Base-by-base conservation (phyloP, 2,329 filamentous ascomycete genomes). In the Coleophoma crateriformis region DNA sequence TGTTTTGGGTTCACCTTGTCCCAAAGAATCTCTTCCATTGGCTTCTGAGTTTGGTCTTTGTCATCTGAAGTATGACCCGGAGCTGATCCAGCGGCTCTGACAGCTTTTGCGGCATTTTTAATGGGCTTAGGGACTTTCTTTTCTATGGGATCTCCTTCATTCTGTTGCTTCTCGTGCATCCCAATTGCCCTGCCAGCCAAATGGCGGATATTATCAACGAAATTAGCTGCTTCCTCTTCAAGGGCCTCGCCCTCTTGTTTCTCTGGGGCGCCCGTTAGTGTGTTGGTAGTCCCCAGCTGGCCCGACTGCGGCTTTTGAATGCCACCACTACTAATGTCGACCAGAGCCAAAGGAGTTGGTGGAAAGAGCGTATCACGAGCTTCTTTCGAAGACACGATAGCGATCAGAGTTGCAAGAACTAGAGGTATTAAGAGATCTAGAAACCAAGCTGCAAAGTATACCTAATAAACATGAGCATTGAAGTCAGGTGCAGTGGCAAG, bases 221-320 rank as follows among this genome's bases (percentile, higher is more conserved):
- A 57, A 17, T 56, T 54, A 11, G 51, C 52, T 8, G 56, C 56
- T 47, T 58, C 56, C 39, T 58, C 52, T 41, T 55, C 56, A 13
- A 55, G 50, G 3, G 52, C 56, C 50, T 58, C 56, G 10, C 52
- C 54, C 38, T 52, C 20, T 45, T 57, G 51, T 19, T 55, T 58
- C 22, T 58, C 56, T 3, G 54, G 54, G 10, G 56, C 56, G 2
- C 56, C 56, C 11, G 54, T 58, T 13, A 58, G 37, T 11, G 49
- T 57, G 33, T 57, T 48, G 13, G 48, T 33, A 14, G 54, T 58
- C 11, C 56, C 54, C 4, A 58, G 47, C 19, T 54, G 51, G 7
- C 56, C 54, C 6, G 56, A 50, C 35, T 47, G 38, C 1, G 56
- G 54, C 7, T 52, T 52, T 46, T 58, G 54, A 2, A 57, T 32